Conservation (phyloP, 352 stramenopile species). For the Globisporangium yorkense region DNA sequence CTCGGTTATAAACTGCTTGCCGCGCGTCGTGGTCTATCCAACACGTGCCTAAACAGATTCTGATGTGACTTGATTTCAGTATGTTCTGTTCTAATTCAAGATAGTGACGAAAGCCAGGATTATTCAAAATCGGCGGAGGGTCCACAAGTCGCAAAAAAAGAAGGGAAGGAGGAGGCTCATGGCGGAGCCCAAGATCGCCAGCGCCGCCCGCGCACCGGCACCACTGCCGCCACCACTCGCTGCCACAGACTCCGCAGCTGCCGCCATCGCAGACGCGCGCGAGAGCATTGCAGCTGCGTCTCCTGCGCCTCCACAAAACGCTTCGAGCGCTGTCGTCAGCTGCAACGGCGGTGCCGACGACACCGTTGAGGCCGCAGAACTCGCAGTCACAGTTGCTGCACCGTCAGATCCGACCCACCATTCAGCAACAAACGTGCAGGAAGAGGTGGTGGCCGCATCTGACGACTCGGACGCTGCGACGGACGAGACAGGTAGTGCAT, state of each 20-base stretch:
- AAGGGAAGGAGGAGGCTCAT: background rate
- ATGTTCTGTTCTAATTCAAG: too few species aligned
- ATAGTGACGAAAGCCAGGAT: too few species aligned
- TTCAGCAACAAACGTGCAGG: background rate
- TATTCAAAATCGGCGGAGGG: too few species aligned
- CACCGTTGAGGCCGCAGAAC: background rate
- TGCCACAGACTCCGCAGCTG: background rate
- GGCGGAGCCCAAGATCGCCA: background rate
- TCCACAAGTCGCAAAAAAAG: background rate
- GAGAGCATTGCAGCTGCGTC: background rate
- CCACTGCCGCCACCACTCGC: too few species aligned
- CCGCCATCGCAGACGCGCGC: background rate
- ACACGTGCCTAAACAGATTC: too few species aligned
- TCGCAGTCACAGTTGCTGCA: too few species aligned
- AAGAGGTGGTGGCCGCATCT: background rate
- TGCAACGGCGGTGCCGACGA: background rate
- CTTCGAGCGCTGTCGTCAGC: background rate
- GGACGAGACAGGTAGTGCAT: slow-evolving; percentile 4
- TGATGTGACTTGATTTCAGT: too few species aligned
- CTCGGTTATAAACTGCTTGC: too few species aligned
- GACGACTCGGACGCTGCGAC: slow-evolving; percentile 12
- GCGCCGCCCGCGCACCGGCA: too few species aligned
- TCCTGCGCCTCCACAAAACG: background rate
- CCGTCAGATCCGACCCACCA: background rate
- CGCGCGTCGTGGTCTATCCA: too few species aligned